Evolutionary conservation across 1,284 basidiomycete genomes (phyloP).

Genomic region (Ceratobasidium sp.): DNA sequence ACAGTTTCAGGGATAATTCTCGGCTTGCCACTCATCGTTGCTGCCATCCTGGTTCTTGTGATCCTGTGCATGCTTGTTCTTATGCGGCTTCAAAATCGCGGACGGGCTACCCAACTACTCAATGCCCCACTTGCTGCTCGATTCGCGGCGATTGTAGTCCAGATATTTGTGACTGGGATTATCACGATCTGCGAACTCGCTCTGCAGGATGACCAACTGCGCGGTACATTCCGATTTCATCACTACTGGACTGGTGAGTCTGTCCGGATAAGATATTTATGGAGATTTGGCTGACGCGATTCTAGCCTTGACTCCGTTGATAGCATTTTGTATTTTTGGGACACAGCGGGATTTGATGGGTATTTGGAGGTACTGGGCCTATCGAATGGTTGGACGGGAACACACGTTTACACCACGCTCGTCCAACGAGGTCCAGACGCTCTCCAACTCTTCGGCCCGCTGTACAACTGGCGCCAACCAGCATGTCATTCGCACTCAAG

Average conservation of each 20-base stretch:
- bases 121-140: slow-evolving; percentile 18
- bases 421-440: slow-evolving; percentile 17
- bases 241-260: slow-evolving; percentile 20
- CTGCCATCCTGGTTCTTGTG: neutral
- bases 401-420: slow-evolving; percentile 16
- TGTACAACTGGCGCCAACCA: neutral
- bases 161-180: slow-evolving; percentile 19
- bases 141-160: slow-evolving; percentile 15
- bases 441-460: slow-evolving; percentile 13
- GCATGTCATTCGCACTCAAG: neutral
- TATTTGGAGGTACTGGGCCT: slow-evolving; percentile 26
- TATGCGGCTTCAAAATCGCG: neutral
- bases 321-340: slow-evolving; percentile 19
- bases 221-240: slow-evolving; percentile 12
- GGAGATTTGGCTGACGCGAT: neutral
- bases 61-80: neutral
- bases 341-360: slow-evolving; percentile 18
- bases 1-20: slow-evolving; percentile 1
- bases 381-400: slow-evolving; percentile 4
- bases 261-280: too few relatives aligned
- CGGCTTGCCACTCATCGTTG: slow-evolving; percentile 11
- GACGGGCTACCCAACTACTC: neutral
- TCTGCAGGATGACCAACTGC: slow-evolving; percentile 16
- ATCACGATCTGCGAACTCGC: slow-evolving; percentile 10
- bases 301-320: slow-evolving; percentile 5